Evolutionary conservation across 2,329 filamentous ascomycete genomes (phyloP), one percentile per base, ranked within the genome.

Genomic region (Saccharata proteae): DNA sequence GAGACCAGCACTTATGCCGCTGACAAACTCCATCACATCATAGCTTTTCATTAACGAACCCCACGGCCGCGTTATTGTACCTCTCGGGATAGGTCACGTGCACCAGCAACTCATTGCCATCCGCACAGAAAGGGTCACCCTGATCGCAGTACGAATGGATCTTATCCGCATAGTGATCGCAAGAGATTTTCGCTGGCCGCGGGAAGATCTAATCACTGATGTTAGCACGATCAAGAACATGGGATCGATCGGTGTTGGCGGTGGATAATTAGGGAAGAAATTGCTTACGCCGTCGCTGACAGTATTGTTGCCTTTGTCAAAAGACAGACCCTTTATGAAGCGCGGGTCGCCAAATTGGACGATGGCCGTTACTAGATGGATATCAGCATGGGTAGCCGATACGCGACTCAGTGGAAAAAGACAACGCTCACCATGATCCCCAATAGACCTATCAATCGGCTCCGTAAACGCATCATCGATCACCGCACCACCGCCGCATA

Each of bases 401-500:
- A 11, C 5, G 22, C 6, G 11, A 11, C 3, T 12, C 12, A 3
- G 11, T 12, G n/a, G 14, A 24, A 24, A 24, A 6, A 24, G 16
- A 11, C 4, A 13, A 5, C 16, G 7, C 30, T 16, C 18, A 32
- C 30, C 30, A 20, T 24, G 19, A n/a, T 27, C 30, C 12, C 30
- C 24, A 12, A 32, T 20, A 4, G 22, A 12, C 30, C n/a, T 21
- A 9, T 32, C 30, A 10, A 32, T 12, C 7, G 30, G 23, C 30
- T 22, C 16, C 12, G 23, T 20, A 6, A 6, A 20, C 23, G 15
- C 16, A 10, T 20, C 20, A 4, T 17, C 23, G 16, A 27, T 10
- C n/a, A 26, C 16, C 5, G 14, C 30, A 2, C 30, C 30, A 8
- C 30, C 30, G 3, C 30, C 30, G 20, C 43, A 44, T 26, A 53